A percentile compares a stretch with the other conserved stretches of the same genome.
Evolutionary conservation across 2,329 filamentous ascomycete species (phyloP).

Genomic region (Mariannaea sp.): DNA sequence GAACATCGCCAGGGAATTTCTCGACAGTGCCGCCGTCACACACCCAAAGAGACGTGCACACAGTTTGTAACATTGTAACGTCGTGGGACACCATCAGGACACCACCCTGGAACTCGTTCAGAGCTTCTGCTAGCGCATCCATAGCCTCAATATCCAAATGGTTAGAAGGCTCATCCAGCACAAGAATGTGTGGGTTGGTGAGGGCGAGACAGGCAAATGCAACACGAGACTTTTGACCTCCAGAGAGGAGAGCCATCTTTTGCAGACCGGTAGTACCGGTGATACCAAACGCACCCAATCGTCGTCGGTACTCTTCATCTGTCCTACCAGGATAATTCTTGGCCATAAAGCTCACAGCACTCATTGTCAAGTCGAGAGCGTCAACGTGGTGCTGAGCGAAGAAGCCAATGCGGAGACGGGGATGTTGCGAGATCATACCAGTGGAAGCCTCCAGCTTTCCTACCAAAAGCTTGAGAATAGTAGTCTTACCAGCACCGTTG

Average conservation of each 20-base stretch:
- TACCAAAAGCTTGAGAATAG: conserved; percentile 95
- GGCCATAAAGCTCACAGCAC: conserved; percentile 95
- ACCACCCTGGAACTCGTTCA: conserved; percentile 87
- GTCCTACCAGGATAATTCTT: conserved; percentile 87
- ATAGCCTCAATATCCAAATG: conserved; percentile 99
- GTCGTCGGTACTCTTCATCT: conserved; percentile 95
- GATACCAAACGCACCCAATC: conserved; percentile 86
- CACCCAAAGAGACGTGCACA: conserved; percentile 94
- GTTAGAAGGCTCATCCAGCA: conserved; percentile 98
- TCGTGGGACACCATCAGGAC: conserved; percentile 99
- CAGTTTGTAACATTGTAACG: conserved; percentile 96
- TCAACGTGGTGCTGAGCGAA: conserved; percentile 99
- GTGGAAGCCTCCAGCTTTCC: conserved; percentile 76
- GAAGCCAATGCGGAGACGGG: conserved; percentile 89
- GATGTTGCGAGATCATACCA: conserved; percentile 86
- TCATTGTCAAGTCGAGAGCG: conserved; percentile 85
- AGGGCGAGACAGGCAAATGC: conserved; percentile 96
- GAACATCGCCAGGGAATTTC: conserved; percentile 94
- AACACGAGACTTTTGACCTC: conserved; percentile 97
- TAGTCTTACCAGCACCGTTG: conserved; percentile 98
- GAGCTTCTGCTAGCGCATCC: conserved; percentile 87
- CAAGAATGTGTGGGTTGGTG: conserved; percentile 93
- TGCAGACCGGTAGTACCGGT: conserved; percentile 96
- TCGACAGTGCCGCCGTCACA: conserved; percentile 93
- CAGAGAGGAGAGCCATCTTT: conserved; percentile 91